Evolutionary conservation across 371 early-diverging fungal genomes (phyloP).

Genomic region (Vavraia culicis): DNA sequence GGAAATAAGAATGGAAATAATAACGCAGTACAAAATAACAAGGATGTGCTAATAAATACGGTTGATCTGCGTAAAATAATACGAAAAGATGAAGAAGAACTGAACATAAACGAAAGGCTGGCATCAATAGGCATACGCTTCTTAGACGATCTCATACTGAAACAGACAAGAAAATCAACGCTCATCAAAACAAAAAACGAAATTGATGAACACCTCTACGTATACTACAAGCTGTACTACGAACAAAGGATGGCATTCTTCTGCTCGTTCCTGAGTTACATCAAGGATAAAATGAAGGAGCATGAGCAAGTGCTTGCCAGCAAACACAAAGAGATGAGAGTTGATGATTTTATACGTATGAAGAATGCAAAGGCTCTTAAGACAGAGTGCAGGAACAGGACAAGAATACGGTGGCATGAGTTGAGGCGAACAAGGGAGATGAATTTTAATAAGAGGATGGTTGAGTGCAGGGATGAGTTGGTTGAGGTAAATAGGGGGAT

Average conservation of each 20-base stretch:
- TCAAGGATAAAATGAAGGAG: slow-evolving; percentile 16
- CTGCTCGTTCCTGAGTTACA: slow-evolving; percentile 5
- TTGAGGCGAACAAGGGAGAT: slow-evolving; percentile 28
- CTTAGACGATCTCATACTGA: slow-evolving; percentile 20
- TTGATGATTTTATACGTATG: slow-evolving; percentile 7
- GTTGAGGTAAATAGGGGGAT: too few species aligned
- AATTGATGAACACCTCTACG: slow-evolving; percentile 5
- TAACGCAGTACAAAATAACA: too few species aligned
- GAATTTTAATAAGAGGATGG: slow-evolving; percentile 27
- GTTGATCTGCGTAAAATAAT: slow-evolving; percentile 21
- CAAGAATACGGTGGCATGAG: slow-evolving; percentile 34
- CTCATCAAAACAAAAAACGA: slow-evolving; percentile 24
- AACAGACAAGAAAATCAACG: slow-evolving; percentile 18
- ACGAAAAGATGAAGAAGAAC: slow-evolving; percentile 1
- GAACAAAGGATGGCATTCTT: slow-evolving; percentile 22
- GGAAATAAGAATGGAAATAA: too few species aligned
- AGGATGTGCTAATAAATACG: slow-evolving; percentile 30
- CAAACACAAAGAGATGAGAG: slow-evolving; percentile 6
- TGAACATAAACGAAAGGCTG: slow-evolving; percentile 26
- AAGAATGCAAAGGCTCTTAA: slow-evolving; percentile 20
- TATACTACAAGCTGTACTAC: slow-evolving; percentile 7
- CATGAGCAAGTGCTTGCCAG: slow-evolving; percentile 14
- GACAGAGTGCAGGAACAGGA: slow-evolving; percentile 23
- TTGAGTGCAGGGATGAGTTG: slow-evolving; percentile 9
- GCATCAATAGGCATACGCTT: slow-evolving; percentile 25